A percentile compares a stretch with the other conserved stretches of the same genome.
Conservation (phyloP, 2,329 filamentous ascomycete genomes). For the Dryadomyces sulphureus region DNA sequence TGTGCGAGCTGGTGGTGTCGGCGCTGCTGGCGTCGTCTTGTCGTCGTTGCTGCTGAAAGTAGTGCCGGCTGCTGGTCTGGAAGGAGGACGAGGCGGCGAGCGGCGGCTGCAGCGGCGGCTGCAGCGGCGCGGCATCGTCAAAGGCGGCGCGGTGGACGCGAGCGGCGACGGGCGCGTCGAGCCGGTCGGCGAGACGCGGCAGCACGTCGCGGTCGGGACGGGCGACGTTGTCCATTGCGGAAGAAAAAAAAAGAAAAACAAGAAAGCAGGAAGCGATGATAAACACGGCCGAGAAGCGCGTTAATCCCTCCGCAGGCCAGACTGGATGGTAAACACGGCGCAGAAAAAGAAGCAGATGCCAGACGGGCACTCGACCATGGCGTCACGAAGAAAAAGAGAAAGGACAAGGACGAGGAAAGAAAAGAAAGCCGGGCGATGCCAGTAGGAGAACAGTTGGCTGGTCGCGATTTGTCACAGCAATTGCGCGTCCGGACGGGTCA, state of each 20-base stretch:
- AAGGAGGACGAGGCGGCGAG: slow-evolving; percentile 3
- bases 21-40: slow-evolving; percentile 20
- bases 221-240: slow-evolving; percentile 11
- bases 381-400: neutral
- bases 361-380: neutral
- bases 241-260: neutral
- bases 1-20: slow-evolving; percentile 21
- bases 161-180: slow-evolving; percentile 11
- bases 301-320: too few relatives aligned
- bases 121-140: slow-evolving; percentile 6
- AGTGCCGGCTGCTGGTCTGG: slow-evolving; percentile 8
- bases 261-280: neutral
- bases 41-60: slow-evolving; percentile 4
- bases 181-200: slow-evolving; percentile 10
- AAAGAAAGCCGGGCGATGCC: neutral
- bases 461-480: neutral
- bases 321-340: neutral
- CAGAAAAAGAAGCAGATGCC: neutral
- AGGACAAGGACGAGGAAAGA: neutral
- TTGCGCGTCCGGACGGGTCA: neutral
- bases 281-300: neutral
- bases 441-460: neutral
- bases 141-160: slow-evolving; percentile 7
- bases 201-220: slow-evolving; percentile 8
- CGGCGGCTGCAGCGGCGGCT: slow-evolving; percentile 1